A percentile compares a stretch with the other conserved stretches of the same genome.
phyloP scores from a whole-genome alignment of 805 yeast species.

The Candida gorgasii region DNA sequence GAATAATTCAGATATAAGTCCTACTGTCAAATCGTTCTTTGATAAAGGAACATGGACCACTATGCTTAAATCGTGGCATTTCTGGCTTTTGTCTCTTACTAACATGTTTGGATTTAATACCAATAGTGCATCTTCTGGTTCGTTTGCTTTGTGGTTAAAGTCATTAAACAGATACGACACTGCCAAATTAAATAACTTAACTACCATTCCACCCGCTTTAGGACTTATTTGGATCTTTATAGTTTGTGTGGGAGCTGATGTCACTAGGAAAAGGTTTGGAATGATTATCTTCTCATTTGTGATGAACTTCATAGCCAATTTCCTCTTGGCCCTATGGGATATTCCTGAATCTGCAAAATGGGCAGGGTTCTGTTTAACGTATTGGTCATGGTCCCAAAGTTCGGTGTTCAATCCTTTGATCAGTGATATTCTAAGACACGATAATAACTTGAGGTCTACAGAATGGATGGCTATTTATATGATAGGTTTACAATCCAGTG shows the following conservation, averaged over 20 bases:
- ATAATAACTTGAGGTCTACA: constrained; percentile 21
- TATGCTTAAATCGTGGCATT: constrained; percentile 32
- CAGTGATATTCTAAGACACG: constrained; percentile 23
- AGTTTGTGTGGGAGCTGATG: constrained; percentile 52
- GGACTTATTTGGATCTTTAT: constrained; percentile 53
- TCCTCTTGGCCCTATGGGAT: constrained; percentile 22
- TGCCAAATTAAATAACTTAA: constrained; percentile 45
- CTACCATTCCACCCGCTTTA: constrained; percentile 59
- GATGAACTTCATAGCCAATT: constrained; percentile 22
- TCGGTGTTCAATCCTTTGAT: constrained; percentile 21
- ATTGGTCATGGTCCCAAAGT: constrained; percentile 24
- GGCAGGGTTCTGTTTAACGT: constrained; percentile 20
- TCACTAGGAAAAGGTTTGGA: constrained; percentile 30
- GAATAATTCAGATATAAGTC: constrained; percentile 21
- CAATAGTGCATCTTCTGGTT: constrained; percentile 31
- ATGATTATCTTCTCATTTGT: constrained; percentile 20
- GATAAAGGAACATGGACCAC: constrained; percentile 27
- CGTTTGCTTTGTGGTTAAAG: constrained; percentile 32
- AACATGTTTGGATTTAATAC: constrained; percentile 32
- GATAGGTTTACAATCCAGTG: constrained; percentile 28
- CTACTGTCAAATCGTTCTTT: constrained; percentile 22
- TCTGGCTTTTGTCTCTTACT: constrained; percentile 26
- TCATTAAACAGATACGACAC: constrained; percentile 27
- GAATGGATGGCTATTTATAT: constrained; percentile 22
- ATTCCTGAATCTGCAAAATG: constrained; percentile 23